Percentiles rank a stretch among this genome's conserved stretches.
Evolutionary conservation across 2,329 filamentous ascomycete genomes (phyloP).

Genomic region (Monilinia polystroma): DNA sequence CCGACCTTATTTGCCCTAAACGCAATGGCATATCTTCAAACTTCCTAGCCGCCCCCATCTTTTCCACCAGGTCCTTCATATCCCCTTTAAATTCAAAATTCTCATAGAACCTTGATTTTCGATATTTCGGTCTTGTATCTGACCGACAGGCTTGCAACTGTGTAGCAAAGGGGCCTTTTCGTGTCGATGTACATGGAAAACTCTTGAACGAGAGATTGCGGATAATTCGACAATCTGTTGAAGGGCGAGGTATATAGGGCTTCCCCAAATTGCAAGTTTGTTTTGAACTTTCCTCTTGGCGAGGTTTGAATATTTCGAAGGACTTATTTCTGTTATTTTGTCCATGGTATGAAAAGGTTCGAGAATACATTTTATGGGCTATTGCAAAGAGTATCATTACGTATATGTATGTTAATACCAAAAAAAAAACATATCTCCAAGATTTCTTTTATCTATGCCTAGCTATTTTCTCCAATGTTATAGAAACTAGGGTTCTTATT

Average conservation of each 20-base stretch:
- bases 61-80: background rate
- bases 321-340: background rate
- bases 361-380: background rate
- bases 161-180: background rate
- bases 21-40: conserved; percentile 1
- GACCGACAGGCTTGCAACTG: background rate
- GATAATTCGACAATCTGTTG: background rate
- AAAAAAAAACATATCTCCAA: no score
- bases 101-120: background rate
- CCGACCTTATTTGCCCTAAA: background rate
- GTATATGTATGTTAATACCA: background rate
- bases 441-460: no score
- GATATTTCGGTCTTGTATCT: background rate
- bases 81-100: background rate
- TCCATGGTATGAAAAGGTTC: background rate
- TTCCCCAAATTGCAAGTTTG: background rate
- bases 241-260: background rate
- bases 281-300: background rate
- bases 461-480: background rate
- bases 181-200: background rate
- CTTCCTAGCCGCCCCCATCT: background rate
- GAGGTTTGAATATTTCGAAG: background rate
- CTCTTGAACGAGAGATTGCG: background rate
- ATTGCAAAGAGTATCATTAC: fast-evolving
- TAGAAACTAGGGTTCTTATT: background rate